Percentiles rank a stretch among this genome's conserved stretches.
Evolutionary conservation across 2,329 filamentous ascomycete species (phyloP).

Genomic region (Pseudogymnoascus sp.): DNA sequence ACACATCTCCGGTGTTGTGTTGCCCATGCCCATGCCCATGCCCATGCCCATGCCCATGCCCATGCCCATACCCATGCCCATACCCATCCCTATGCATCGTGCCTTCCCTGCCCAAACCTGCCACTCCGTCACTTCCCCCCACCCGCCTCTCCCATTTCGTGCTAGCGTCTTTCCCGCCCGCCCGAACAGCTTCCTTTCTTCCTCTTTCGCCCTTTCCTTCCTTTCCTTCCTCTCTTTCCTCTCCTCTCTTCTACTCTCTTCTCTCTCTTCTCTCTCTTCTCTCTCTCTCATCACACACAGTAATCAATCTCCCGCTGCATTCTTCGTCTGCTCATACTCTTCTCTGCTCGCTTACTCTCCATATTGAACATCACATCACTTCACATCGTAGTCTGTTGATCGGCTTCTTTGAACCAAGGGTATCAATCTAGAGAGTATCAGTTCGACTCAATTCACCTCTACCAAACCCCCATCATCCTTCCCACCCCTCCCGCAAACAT

Average conservation of each 20-base stretch:
- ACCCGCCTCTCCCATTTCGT: background rate
- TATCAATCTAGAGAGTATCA: slow-evolving; percentile 4
- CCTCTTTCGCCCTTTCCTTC: background rate
- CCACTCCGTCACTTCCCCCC: no score
- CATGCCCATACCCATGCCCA: no score
- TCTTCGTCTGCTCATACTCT: no score
- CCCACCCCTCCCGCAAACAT: slow-evolving; percentile 18
- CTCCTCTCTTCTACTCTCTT: background rate
- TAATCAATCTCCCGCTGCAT: no score
- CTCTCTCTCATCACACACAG: background rate
- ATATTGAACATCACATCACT: background rate
- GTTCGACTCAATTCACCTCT: background rate
- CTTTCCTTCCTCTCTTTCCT: background rate
- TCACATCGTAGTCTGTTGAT: background rate
- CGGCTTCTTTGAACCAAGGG: background rate
- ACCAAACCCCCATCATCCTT: background rate
- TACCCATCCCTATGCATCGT: no score
- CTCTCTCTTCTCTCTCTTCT: slow-evolving; percentile 3
- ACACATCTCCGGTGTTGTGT: background rate
- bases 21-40: no score
- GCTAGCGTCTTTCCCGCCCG: background rate
- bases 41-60: no score
- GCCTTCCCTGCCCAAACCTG: slow-evolving; percentile 5
- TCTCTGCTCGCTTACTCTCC: background rate
- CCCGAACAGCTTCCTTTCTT: slow-evolving; percentile 6